Base-by-base conservation (phyloP, 306 rosid species). In the Vicia sativa region DNA sequence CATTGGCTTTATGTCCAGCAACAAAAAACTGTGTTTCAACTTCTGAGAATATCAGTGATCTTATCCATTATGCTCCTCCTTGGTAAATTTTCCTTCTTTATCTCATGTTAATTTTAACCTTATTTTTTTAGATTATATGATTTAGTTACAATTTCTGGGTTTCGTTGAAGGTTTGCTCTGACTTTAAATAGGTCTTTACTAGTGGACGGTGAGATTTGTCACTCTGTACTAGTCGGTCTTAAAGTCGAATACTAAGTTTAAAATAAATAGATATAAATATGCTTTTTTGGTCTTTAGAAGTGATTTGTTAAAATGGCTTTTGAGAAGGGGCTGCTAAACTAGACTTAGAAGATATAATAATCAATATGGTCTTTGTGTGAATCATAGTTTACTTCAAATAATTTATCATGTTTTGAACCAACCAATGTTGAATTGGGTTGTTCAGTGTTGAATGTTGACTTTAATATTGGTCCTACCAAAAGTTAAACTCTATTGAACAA, bases 1-100 rank as follows among this genome's bases (percentile, higher is more conserved):
- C 88, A 38, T 78, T 93, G 78, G 98, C 98, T 73, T 77, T 90
- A 14, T 93, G 96, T 79, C 98, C 98, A 2, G 96, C 98, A 59
- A 90, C 96, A 23, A 93, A 79, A 71, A 93, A 88, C 71, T 93
- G 98, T 55, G 77, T 93, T 6, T 93, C 98, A 39, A 93, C 98
- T 23, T 85, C 98, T 35, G 98, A 93, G 77, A 88, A 79, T 78
- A 75, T 82, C 71, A 43, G 66, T 74, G 98, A 93, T 75, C 84
- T 78, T 49, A 44, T 70, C 14, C 98, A 93, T 74, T 93, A 93
- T 77, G 87, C 95, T 57, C 98, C 98, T 19, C 98, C 98, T 9
- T 93, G 98, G 98, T 92, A 78, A 77, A 68, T 0, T 59, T 57
- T 49, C 39, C 7, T 70, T 72, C 48, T 28, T 42, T 61, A 25